phyloP scores from a whole-genome alignment of 306 rosid species.

The Acmispon strigosus region DNA sequence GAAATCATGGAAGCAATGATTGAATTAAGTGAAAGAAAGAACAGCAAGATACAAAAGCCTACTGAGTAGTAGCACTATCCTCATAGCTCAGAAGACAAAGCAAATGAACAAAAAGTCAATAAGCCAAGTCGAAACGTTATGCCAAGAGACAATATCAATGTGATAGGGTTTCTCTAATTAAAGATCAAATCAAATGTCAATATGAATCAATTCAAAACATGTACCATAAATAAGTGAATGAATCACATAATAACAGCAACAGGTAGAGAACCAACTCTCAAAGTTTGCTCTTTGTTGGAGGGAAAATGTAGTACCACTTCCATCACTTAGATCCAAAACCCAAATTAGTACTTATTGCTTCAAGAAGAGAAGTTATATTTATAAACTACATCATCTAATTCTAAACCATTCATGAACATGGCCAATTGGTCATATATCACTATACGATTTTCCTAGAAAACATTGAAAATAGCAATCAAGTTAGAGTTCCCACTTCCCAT shows the following conservation, averaged over 20 bases:
- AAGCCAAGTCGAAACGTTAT: slow-evolving; percentile 5
- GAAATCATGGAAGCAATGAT: background rate
- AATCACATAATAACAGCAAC: background rate
- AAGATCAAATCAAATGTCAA: background rate
- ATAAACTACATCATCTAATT: background rate
- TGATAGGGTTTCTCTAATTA: background rate
- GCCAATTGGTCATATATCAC: background rate
- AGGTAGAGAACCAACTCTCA: background rate
- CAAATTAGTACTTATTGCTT: background rate
- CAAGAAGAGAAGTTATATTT: background rate
- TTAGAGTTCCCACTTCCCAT: background rate
- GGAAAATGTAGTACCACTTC: background rate
- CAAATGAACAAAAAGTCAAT: background rate
- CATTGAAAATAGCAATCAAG: background rate
- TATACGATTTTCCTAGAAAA: background rate
- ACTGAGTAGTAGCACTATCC: background rate
- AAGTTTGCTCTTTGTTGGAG: too few relatives aligned
- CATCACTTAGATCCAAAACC: background rate
- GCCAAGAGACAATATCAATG: background rate
- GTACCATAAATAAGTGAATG: too few relatives aligned
- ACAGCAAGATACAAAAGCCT: background rate
- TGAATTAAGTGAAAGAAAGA: background rate
- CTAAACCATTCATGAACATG: background rate
- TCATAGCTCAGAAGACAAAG: background rate
- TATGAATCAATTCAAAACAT: background rate